Evolutionary conservation across 2,329 filamentous ascomycete species (phyloP).

Genomic region (Fusarium setosum): DNA sequence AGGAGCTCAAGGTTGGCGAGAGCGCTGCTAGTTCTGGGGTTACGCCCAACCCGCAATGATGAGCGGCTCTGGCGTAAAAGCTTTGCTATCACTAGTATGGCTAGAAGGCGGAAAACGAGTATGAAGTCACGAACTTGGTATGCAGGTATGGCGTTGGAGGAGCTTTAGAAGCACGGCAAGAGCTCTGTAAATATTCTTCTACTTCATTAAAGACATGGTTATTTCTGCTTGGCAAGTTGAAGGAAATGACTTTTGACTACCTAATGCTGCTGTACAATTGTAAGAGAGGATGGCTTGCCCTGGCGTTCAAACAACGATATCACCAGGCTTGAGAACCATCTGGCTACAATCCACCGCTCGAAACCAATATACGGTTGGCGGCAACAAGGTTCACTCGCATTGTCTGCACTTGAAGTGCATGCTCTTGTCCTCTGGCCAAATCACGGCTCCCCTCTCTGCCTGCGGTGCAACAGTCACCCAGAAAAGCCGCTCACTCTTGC

Average conservation of each 20-base stretch:
- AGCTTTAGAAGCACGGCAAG: conserved; percentile 26
- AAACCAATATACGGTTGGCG: no score
- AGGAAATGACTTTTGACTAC: no score
- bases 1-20: conserved; percentile 70
- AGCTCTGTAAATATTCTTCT: neutral
- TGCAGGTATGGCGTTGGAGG: conserved; percentile 39
- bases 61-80: neutral
- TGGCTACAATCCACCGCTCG: no score
- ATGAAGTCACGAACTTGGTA: conserved; percentile 34
- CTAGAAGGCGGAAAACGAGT: conserved; percentile 4
- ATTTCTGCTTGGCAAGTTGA: no score
- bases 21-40: conserved; percentile 64
- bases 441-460: neutral
- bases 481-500: neutral
- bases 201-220: neutral
- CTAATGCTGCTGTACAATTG: no score
- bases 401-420: conserved; percentile 1
- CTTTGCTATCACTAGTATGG: neutral
- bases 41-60: conserved; percentile 23
- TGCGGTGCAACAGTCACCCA: neutral
- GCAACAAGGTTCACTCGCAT: no score
- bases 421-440: conserved; percentile 2
- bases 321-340: no score
- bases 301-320: no score
- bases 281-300: no score